Base-by-base conservation (phyloP, 805 yeast species). In the Candida quercuum region DNA sequence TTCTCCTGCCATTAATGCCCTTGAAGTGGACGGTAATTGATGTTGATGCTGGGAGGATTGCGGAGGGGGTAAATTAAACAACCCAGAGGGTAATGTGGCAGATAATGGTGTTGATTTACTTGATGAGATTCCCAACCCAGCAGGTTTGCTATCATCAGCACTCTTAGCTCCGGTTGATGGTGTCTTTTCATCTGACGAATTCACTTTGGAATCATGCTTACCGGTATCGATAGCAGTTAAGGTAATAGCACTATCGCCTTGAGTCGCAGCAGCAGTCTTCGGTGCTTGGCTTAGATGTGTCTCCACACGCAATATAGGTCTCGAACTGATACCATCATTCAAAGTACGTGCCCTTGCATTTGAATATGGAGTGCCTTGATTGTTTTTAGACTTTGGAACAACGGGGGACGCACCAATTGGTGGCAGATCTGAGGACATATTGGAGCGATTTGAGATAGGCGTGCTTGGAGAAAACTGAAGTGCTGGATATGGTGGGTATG, bases 1-100 rank as follows among this genome's bases (percentile, higher is more conserved):
- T 28, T 81, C 87, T 11, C 81, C 76, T 20, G 54, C 49, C 35
- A 47, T 42, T 28, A 47, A 34, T 32, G 40, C 37, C 49, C 43
- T 46, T 41, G 37, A 34, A 33, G 39, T 7, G 29, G 18, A 4
- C n/a, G 26, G 22, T 28, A n/a, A 24, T 27, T 33, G 36, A 7
- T 28, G 20, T 13, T 33, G 29, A 20, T 26, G 28, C 18, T 32
- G 38, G 23, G 57, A 35, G 5, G 45, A 53, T 15, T 59, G 51
- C 7, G 64, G 65, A n/a, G 56, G 63, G 1, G 65, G 66, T 24
- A 62, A 41, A 22, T 51, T 40, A 34, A 56, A 51, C 6, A 59
- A 46, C 5, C 56, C 58, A 17, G 56, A 54, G 8, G 67, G 67
- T 36, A 57, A 41, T 4, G 64, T 40, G 1, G 62, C 63, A 8